A percentile compares a stretch with the other conserved stretches of the same genome.
These are phyloP conservation scores for Sarocladium brachiariae DNA, from an alignment of 2,329 filamentous ascomycete species.

Conservation along the genomic window DNA sequence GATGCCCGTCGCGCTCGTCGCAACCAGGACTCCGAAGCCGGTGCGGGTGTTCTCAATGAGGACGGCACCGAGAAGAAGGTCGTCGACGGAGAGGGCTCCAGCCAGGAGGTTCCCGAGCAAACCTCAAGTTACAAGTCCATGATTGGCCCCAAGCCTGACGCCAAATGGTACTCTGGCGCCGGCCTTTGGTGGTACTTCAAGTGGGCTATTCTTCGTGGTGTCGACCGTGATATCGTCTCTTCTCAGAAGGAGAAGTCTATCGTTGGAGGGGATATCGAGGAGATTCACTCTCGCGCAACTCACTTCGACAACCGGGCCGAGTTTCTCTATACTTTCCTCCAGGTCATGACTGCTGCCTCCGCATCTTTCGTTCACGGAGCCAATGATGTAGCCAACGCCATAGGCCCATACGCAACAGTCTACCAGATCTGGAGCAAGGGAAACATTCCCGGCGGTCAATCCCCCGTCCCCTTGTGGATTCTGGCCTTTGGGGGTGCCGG, in stretches of 20 bases:
- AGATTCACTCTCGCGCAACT: constrained; percentile 47
- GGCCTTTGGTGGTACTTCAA: constrained; percentile 40
- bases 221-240: constrained; percentile 34
- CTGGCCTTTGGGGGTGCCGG: constrained; percentile 32
- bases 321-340: constrained; percentile 54
- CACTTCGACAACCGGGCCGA: constrained; percentile 54
- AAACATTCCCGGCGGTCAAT: constrained; percentile 32
- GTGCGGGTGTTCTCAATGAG: constrained; percentile 5
- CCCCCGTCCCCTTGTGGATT: constrained; percentile 36
- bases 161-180: constrained; percentile 33
- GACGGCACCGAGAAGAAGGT: constrained; percentile 25
- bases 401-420: constrained; percentile 57
- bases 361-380: constrained; percentile 60
- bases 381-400: constrained; percentile 58
- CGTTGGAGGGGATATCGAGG: constrained; percentile 45
- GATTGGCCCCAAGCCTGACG: constrained; percentile 33
- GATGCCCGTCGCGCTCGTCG: constrained; percentile 30
- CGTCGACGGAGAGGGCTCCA: constrained; percentile 25
- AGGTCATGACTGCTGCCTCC: constrained; percentile 53
- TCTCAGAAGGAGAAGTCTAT: constrained; percentile 32
- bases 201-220: constrained; percentile 39
- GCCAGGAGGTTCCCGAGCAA: constrained; percentile 26
- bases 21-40: constrained; percentile 18
- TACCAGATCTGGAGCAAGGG: constrained; percentile 52
- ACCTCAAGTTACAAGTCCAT: constrained; percentile 22